A percentile compares a stretch with the other conserved stretches of the same genome.
phyloP scores from a whole-genome alignment of 768 basidiomycete species.

The Kwoniella botswanensis region DNA sequence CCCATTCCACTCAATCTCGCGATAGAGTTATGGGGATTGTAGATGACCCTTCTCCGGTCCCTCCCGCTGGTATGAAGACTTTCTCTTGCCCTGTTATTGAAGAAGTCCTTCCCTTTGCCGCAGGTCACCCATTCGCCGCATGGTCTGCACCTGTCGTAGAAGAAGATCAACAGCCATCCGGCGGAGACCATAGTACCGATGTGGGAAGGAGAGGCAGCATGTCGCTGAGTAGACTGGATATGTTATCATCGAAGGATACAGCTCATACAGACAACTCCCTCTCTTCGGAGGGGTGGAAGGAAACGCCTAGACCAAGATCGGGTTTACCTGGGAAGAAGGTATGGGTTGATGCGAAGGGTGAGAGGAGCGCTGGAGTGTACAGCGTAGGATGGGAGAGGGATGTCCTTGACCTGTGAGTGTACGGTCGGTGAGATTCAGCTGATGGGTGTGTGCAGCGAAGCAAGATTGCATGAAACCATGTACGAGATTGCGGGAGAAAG shows the following conservation, averaged over 20 bases:
- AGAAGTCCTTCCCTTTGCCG: slow-evolving; percentile 30
- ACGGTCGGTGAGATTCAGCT: not conserved
- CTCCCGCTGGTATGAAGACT: slow-evolving; percentile 6
- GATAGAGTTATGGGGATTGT: slow-evolving; percentile 35
- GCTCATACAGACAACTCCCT: not conserved
- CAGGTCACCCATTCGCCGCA: slow-evolving; percentile 22
- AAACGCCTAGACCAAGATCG: slow-evolving; percentile 15
- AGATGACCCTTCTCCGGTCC: slow-evolving; percentile 15
- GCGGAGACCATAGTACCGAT: not conserved
- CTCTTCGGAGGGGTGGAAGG: slow-evolving; percentile 29
- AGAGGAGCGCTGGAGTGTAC: slow-evolving; percentile 27
- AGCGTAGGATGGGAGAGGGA: slow-evolving; percentile 53
- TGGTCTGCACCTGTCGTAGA: slow-evolving; percentile 21
- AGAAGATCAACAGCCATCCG: not conserved
- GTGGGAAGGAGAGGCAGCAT: slow-evolving; percentile 4
- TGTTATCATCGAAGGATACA: not conserved
- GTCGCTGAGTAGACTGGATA: slow-evolving; percentile 1
- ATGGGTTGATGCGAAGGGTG: slow-evolving; percentile 37
- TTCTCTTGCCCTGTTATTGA: slow-evolving; percentile 13
- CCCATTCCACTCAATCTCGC: slow-evolving; percentile 27
- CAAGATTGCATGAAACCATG: slow-evolving; percentile 49
- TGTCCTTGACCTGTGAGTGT: slow-evolving; percentile 51
- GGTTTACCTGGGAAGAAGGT: slow-evolving; percentile 29
- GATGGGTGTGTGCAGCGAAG: slow-evolving; percentile 38
- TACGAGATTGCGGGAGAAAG: slow-evolving; percentile 35